Evolutionary conservation across 345 rosid species (phyloP), one percentile per base, ranked within the genome.

Genomic region (Microcos paniculata): DNA sequence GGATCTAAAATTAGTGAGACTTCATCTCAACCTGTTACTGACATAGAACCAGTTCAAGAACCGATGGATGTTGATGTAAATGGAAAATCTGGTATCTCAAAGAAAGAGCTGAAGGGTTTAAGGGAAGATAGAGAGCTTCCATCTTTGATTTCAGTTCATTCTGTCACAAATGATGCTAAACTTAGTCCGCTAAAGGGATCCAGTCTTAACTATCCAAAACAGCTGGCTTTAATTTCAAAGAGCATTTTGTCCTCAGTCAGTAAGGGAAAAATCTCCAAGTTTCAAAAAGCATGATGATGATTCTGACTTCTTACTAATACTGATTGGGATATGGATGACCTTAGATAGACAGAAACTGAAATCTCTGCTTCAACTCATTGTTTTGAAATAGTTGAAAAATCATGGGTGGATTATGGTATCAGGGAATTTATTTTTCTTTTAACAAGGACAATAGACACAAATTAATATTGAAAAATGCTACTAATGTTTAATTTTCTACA

Each of bases 121-220:
- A 85, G 91, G 80, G 99, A 93, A 82, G 98, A 96, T 75, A 98
- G 97, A 79, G 98, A 96, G 86, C 97, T 96, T 81, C 99, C 98
- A n/a, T 87, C 96, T 64, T 78, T 92, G 84, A 78, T 82, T 80
- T 75, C 83, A 77, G 82, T 77, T 71, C 84, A 87, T 71, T 78
- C 94, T 69, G 78, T 43, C 30, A 75, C 74, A 73, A 85, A 64
- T 73, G 86, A 83, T 83, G 69, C 78, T 62, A 84, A 75, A 70
- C 77, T 71, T 73, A 71, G 82, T 67, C 76, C 85, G 42, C 67
- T 80, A 16, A 87, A 84, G 85, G 85, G 73, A 77, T 83, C 91
- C 74, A 79, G 48, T 76, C 15, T 80, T 67, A 92, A 80, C 57
- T 92, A 88, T 80, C 85, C 91, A 49, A 89, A 87, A 84, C 96